Conservation (phyloP, 495 filamentous ascomycete genomes). For the Xylaria venustula region DNA sequence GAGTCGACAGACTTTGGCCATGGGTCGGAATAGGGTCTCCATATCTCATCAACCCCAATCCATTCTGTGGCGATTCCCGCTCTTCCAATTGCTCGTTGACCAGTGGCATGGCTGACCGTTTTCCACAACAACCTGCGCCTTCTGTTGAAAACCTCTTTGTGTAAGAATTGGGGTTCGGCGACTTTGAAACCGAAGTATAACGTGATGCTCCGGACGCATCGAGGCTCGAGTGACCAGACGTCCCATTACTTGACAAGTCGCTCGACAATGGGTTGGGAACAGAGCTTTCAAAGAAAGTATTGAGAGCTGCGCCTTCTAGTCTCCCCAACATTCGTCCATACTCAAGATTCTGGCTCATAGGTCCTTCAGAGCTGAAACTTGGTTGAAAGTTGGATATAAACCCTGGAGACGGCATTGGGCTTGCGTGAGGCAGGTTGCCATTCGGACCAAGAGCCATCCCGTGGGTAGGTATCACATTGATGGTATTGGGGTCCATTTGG, state of each 20-base stretch:
- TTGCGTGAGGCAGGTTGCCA: not conserved
- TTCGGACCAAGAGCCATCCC: not conserved
- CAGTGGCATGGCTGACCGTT: not conserved
- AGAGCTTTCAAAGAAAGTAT: not conserved
- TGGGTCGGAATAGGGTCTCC: constrained; percentile 1
- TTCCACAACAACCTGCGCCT: constrained; percentile 18
- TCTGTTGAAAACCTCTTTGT: constrained; percentile 14
- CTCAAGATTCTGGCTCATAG: not conserved
- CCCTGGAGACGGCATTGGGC: not conserved
- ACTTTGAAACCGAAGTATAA: constrained; percentile 20
- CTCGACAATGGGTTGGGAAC: not conserved
- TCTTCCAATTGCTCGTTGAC: constrained; percentile 11
- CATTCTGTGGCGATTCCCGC: constrained; percentile 4
- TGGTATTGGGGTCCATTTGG: constrained; percentile 41
- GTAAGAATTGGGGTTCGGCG: constrained; percentile 8
- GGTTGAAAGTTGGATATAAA: constrained; percentile 2
- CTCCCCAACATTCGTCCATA: constrained; percentile 7
- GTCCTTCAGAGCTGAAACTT: not conserved
- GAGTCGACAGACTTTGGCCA: not conserved
- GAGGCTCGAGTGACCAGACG: constrained; percentile 16
- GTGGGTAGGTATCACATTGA: constrained; percentile 14
- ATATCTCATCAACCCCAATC: not conserved
- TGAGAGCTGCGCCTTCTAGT: not conserved
- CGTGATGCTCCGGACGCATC: constrained; percentile 17
- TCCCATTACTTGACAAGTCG: constrained; percentile 14